Evolutionary conservation across 148 eudicot species (phyloP).

Genomic region (Vaccinium vitisidaea): DNA sequence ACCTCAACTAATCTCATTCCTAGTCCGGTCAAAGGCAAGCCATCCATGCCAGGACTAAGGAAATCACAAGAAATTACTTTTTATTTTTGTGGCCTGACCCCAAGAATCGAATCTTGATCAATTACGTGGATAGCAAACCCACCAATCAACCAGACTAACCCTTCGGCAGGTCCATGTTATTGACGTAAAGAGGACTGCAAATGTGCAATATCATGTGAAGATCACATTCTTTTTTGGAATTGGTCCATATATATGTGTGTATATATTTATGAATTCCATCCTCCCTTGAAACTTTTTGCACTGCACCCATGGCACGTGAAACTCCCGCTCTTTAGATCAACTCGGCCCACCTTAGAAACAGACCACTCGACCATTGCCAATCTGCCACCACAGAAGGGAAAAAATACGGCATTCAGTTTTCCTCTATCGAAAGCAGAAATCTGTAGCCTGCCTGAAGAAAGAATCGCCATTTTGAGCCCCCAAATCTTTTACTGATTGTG

Average conservation of each 20-base stretch:
- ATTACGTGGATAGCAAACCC: no score
- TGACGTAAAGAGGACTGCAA: slow-evolving; percentile 23
- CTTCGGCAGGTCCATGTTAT: slow-evolving; percentile 15
- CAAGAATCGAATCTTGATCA: no score
- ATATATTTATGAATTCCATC: neutral
- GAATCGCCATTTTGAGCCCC: neutral
- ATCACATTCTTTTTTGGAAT: slow-evolving; percentile 9
- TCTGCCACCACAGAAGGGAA: neutral
- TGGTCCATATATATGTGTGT: neutral
- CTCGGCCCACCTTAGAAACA: slow-evolving; percentile 31
- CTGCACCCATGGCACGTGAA: slow-evolving; percentile 22
- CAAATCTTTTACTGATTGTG: neutral
- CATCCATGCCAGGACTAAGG: no score
- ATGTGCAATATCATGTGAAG: slow-evolving; percentile 31
- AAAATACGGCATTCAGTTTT: neutral
- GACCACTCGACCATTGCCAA: slow-evolving; percentile 28
- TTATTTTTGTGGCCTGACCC: no score
- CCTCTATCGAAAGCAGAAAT: neutral
- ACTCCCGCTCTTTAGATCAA: slow-evolving; percentile 16
- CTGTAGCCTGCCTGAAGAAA: neutral
- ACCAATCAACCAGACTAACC: no score
- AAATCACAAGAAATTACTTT: no score
- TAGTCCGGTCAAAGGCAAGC: no score
- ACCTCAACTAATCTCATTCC: no score
- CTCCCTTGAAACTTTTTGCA: slow-evolving; percentile 10